Evolutionary conservation across 345 rosid species (phyloP).

Genomic region (Salix udensis): DNA sequence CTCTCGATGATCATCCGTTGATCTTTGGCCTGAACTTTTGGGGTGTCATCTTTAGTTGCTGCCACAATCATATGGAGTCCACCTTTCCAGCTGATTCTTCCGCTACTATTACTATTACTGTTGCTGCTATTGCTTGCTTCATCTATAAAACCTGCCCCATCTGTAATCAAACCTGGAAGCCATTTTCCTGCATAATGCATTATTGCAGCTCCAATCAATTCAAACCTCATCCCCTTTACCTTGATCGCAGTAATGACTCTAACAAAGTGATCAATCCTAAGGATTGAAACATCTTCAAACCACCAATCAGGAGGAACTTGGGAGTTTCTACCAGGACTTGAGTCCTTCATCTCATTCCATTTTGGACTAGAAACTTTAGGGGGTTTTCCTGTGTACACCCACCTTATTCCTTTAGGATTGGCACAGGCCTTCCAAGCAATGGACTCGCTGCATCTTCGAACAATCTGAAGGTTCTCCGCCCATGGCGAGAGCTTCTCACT

Average conservation of each 20-base stretch:
- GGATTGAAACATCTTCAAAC: conserved; percentile 93
- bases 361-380: conserved; percentile 70
- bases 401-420: conserved; percentile 87
- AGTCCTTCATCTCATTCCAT: conserved; percentile 70
- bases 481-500: conserved; percentile 95
- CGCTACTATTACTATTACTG: conserved; percentile 37
- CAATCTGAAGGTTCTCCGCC: conserved; percentile 98
- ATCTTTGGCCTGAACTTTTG: conserved; percentile 56
- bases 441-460: conserved; percentile 90
- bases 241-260: conserved; percentile 91
- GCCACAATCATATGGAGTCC: conserved; percentile 81
- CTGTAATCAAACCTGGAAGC: conserved; percentile 73
- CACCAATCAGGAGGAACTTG: conserved; percentile 97
- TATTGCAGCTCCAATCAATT: conserved; percentile 75
- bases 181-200: conserved; percentile 86
- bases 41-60: conserved; percentile 49
- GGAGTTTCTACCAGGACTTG: conserved; percentile 75
- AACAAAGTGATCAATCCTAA: conserved; percentile 92
- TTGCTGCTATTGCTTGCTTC: conserved; percentile 59
- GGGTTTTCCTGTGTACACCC: conserved; percentile 83
- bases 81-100: conserved; percentile 73
- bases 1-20: conserved; percentile 87
- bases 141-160: conserved; percentile 42
- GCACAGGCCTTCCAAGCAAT: conserved; percentile 99
- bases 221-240: conserved; percentile 95